A percentile compares a stretch with the other conserved stretches of the same genome.
These are phyloP conservation scores for Babjeviella inositovora DNA, from an alignment of 805 yeast species.

Conservation along the genomic window DNA sequence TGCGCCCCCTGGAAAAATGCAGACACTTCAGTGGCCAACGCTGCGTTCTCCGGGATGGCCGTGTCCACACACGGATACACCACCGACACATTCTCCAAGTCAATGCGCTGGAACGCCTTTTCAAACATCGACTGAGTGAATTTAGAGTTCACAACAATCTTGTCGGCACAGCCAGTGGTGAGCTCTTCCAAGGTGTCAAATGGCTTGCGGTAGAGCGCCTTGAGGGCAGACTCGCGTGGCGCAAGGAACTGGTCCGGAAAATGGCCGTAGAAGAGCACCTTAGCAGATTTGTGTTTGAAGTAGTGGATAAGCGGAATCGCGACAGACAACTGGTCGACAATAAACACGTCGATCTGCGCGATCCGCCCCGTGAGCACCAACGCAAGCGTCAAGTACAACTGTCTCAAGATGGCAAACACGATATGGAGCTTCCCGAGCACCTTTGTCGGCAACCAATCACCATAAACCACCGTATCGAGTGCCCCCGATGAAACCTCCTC, in stretches of 20 bases:
- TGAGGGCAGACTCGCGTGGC: constrained; percentile 31
- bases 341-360: constrained; percentile 44
- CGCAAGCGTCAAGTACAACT: constrained; percentile 39
- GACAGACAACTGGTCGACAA: constrained; percentile 81
- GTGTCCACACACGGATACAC: constrained; percentile 70
- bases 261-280: constrained; percentile 81
- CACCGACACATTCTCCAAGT: constrained; percentile 29
- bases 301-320: constrained; percentile 57
- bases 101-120: constrained; percentile 31
- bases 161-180: constrained; percentile 63
- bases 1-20: constrained; percentile 15
- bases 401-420: constrained; percentile 72
- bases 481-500: constrained; percentile 61
- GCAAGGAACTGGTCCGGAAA: constrained; percentile 85
- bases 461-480: constrained; percentile 54
- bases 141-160: constrained; percentile 72
- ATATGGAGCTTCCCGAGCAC: constrained; percentile 57
- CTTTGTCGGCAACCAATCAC: constrained; percentile 71
- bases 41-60: constrained; percentile 5
- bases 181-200: constrained; percentile 77
- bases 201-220: constrained; percentile 58
- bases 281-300: constrained; percentile 20
- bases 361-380: constrained; percentile 27
- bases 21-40: constrained; percentile 13
- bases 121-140: constrained; percentile 65